Percentiles rank a stretch among this genome's conserved stretches.
phyloP scores from a whole-genome alignment of 129 eudicot species.

The Tagetes erecta region DNA sequence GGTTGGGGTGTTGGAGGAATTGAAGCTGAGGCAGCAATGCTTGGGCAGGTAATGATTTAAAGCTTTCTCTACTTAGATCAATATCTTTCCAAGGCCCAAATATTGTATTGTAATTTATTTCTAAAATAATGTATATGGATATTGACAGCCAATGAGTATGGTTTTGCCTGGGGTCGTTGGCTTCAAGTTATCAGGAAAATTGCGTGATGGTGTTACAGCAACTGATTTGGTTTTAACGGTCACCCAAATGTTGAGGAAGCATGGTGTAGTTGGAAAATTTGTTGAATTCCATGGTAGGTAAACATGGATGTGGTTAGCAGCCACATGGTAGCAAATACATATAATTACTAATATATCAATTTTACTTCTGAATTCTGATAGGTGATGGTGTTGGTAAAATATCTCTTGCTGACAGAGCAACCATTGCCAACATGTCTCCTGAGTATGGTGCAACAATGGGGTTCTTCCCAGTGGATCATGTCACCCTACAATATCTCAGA shows the following conservation, averaged over 20 bases:
- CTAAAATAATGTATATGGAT: neutral
- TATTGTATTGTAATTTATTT: neutral
- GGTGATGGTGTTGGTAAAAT: slow-evolving; percentile 84
- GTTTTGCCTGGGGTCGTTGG: slow-evolving; percentile 74
- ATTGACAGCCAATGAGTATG: slow-evolving; percentile 61
- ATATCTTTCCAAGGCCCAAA: no score
- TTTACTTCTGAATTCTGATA: slow-evolving; percentile 13
- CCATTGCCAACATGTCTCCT: slow-evolving; percentile 98
- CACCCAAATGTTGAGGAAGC: slow-evolving; percentile 95
- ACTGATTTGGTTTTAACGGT: slow-evolving; percentile 97
- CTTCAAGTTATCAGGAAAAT: slow-evolving; percentile 53
- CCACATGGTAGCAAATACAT: neutral
- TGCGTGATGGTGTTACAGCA: slow-evolving; percentile 87
- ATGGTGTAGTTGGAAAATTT: slow-evolving; percentile 97
- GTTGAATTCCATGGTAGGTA: slow-evolving; percentile 87
- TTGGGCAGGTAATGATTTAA: slow-evolving; percentile 71
- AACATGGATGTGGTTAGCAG: neutral
- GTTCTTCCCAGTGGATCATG: slow-evolving; percentile 96
- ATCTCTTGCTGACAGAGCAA: slow-evolving; percentile 95
- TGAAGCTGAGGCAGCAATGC: slow-evolving; percentile 98
- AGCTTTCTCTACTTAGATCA: neutral
- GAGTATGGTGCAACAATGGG: slow-evolving; percentile 99
- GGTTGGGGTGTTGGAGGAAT: slow-evolving; percentile 99
- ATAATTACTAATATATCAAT: neutral
- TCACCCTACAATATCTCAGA: slow-evolving; percentile 82